Percentiles rank a stretch among this genome's conserved stretches.
These are phyloP conservation scores for Quercus ilex DNA, from an alignment of 306 rosid species.

Conservation along the genomic window DNA sequence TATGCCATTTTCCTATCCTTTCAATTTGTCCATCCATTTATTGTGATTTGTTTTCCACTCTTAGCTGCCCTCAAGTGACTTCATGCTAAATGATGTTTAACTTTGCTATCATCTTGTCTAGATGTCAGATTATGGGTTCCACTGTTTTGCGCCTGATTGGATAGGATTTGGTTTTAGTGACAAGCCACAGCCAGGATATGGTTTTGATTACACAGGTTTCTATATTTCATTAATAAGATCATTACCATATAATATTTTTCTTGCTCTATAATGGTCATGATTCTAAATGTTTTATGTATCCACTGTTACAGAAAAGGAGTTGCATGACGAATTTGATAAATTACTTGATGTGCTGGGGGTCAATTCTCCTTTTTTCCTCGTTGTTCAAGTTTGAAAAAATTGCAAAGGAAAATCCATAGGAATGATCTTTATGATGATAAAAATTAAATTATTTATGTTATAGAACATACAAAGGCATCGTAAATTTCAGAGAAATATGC, in stretches of 20 bases:
- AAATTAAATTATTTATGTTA: background rate
- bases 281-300: constrained; percentile 13
- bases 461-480: background rate
- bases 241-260: background rate
- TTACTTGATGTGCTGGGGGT: constrained; percentile 56
- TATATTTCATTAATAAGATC: background rate
- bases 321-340: constrained; percentile 78
- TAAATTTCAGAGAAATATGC: background rate
- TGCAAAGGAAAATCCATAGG: constrained; percentile 2
- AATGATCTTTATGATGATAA: constrained; percentile 5
- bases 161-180: constrained; percentile 98
- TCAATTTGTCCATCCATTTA: background rate
- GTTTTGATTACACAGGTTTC: constrained; percentile 82
- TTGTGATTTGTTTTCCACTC: background rate
- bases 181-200: constrained; percentile 98
- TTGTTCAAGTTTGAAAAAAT: constrained; percentile 73
- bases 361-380: constrained; percentile 68
- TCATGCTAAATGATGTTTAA: background rate
- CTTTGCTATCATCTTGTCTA: constrained; percentile 30
- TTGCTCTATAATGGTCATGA: constrained; percentile 16
- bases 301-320: constrained; percentile 70
- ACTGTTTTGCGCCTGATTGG: constrained; percentile 99
- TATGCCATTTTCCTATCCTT: constrained; percentile 1
- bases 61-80: background rate
- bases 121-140: constrained; percentile 83